A percentile compares a stretch with the other conserved stretches of the same genome.
These are phyloP conservation scores for Triangularia setosa DNA, from an alignment of 2,329 filamentous ascomycete genomes.

Conservation along the genomic window DNA sequence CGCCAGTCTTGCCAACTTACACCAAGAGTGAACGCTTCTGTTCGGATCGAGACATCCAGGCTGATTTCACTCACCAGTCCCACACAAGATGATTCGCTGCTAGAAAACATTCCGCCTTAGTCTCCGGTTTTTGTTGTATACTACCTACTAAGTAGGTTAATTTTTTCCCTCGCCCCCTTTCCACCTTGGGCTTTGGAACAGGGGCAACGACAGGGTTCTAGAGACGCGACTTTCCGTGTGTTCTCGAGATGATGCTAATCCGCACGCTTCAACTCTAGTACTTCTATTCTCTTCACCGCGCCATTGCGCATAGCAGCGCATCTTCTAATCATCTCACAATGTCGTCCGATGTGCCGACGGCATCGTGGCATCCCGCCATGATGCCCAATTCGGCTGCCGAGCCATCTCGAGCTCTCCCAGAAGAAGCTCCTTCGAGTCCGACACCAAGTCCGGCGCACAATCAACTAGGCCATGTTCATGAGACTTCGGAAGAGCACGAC, in stretches of 20 bases:
- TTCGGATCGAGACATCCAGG: not conserved
- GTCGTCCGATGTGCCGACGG: slow-evolving; percentile 40
- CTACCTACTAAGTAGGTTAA: slow-evolving; percentile 14
- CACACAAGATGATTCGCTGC: slow-evolving; percentile 18
- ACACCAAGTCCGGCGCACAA: not conserved
- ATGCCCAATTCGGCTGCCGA: slow-evolving; percentile 42
- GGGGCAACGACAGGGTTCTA: slow-evolving; percentile 6
- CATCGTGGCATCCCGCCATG: slow-evolving; percentile 50
- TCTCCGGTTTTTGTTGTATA: slow-evolving; percentile 16
- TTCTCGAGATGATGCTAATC: slow-evolving; percentile 8
- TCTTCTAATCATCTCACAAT: slow-evolving; percentile 32
- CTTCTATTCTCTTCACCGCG: slow-evolving; percentile 15
- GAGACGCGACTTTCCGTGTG: slow-evolving; percentile 14
- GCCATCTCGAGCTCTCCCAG: slow-evolving; percentile 9
- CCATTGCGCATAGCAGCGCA: slow-evolving; percentile 18
- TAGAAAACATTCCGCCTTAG: slow-evolving; percentile 14
- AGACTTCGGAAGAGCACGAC: slow-evolving; percentile 12
- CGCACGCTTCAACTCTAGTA: slow-evolving; percentile 9
- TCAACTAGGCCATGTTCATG: not conserved
- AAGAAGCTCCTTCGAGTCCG: slow-evolving; percentile 5
- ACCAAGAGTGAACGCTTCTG: not conserved
- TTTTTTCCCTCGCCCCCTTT: slow-evolving; percentile 10
- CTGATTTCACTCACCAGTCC: not conserved
- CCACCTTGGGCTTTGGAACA: slow-evolving; percentile 8
- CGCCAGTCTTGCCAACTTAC: slow-evolving; percentile 16